Conservation (phyloP, 2,329 filamentous ascomycete species). For the Neobulgaria alba region DNA sequence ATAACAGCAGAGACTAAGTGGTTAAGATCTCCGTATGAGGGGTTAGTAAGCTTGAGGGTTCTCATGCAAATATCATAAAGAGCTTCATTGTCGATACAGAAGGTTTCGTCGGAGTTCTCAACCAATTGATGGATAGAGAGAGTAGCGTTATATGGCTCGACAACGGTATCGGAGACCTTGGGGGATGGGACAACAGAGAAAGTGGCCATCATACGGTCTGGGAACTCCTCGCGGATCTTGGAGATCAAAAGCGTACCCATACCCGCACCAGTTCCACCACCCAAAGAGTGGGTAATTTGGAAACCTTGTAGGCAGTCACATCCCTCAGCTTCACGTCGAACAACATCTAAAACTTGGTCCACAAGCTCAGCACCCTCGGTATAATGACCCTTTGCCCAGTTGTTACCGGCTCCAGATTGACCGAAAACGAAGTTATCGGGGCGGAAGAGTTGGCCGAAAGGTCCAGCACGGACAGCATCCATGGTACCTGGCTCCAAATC, state of each 20-base stretch:
- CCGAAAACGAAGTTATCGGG: conserved; percentile 99
- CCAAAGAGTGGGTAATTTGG: conserved; percentile 99
- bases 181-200: conserved; percentile 98
- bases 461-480: conserved; percentile 96
- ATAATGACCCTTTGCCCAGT: conserved; percentile 99
- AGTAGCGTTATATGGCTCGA: conserved; percentile 99
- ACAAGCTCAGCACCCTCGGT: conserved; percentile 99
- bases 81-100: conserved; percentile 99
- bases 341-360: conserved; percentile 95
- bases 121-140: conserved; percentile 98
- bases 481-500: conserved; percentile 99
- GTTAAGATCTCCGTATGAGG: conserved; percentile 98
- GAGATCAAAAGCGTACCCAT: conserved; percentile 99
- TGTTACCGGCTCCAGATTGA: conserved; percentile 99
- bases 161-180: conserved; percentile 99
- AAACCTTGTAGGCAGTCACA: conserved; percentile 99
- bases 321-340: conserved; percentile 96
- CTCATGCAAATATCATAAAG: conserved; percentile 99
- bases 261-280: conserved; percentile 99
- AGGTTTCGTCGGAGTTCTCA: conserved; percentile 99
- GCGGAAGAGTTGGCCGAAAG: conserved; percentile 98
- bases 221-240: conserved; percentile 99
- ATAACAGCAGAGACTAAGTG: conserved; percentile 99
- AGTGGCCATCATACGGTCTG: conserved; percentile 99
- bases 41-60: conserved; percentile 96